Evolutionary conservation across 768 basidiomycete genomes (phyloP).

Genomic region (Suillus plorans): DNA sequence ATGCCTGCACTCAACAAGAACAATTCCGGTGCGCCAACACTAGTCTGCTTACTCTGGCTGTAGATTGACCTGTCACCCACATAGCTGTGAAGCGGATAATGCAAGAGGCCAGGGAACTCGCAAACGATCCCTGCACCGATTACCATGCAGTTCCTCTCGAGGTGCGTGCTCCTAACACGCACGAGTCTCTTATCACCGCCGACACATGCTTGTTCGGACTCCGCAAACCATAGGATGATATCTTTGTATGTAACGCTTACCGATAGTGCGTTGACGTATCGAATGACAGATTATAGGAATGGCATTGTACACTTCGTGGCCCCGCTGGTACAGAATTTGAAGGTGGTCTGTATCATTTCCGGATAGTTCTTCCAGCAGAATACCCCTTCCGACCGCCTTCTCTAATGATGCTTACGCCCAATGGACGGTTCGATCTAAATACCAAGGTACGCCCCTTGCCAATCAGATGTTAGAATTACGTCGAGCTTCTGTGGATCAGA

Average conservation of each 20-base stretch:
- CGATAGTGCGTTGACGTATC: slow-evolving; percentile 14
- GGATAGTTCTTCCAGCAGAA: slow-evolving; percentile 86
- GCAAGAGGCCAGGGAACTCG: slow-evolving; percentile 91
- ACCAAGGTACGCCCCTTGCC: slow-evolving; percentile 68
- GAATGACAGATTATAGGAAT: slow-evolving; percentile 52
- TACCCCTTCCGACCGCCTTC: slow-evolving; percentile 97
- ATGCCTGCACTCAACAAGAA: slow-evolving; percentile 75
- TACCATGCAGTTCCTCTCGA: slow-evolving; percentile 79
- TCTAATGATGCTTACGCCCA: slow-evolving; percentile 94
- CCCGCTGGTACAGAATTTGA: slow-evolving; percentile 87
- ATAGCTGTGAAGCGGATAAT: slow-evolving; percentile 94
- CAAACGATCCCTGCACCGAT: slow-evolving; percentile 80
- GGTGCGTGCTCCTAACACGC: slow-evolving; percentile 42
- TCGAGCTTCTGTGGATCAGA: slow-evolving; percentile 43
- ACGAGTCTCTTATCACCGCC: slow-evolving; percentile 4
- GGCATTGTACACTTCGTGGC: slow-evolving; percentile 97
- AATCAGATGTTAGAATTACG: not conserved
- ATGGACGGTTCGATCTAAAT: slow-evolving; percentile 94
- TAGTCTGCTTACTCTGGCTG: not conserved
- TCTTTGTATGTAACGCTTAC: slow-evolving; percentile 61
- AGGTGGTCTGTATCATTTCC: slow-evolving; percentile 95
- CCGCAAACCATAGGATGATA: slow-evolving; percentile 62
- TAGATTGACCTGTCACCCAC: not conserved
- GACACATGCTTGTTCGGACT: slow-evolving; percentile 10
- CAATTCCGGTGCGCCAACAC: slow-evolving; percentile 65